Evolutionary conservation across 2,329 filamentous ascomycete species (phyloP), one percentile per base, ranked within the genome.

Genomic region (Claviceps spartinae): DNA sequence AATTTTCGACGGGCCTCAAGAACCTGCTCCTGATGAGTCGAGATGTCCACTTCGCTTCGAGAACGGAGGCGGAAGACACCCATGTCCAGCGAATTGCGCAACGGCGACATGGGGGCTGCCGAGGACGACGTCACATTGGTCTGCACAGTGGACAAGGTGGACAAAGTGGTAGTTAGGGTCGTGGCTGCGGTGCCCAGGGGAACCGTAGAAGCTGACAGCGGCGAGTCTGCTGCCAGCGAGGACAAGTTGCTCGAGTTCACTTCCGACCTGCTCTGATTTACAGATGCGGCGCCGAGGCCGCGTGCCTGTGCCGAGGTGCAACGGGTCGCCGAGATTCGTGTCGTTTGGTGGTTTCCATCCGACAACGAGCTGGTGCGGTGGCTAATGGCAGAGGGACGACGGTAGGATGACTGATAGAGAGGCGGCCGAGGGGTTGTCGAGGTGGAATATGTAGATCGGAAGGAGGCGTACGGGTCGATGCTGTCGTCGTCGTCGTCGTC

Each of bases 1-100:
- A 83, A 83, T 60, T 78, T 80, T 58, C 77, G 77, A 50, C 81
- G 78, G 4, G 79, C 80, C 59, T 77, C 75, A 45, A 77, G 74
- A 37, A 84, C 76, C 43, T 79, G 76, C 55, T 81, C 78, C 49
- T 74, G 69, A 30, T 77, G 76, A 1, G 71, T 70, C 13, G 68
- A 71, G 5, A 75, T 73, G 60, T 81, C 77, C 16, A 81, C 67
- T 56, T 83, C 79, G 42, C 78, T 81, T 55, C 77, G 76, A 48
- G 76, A 77, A 56, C 81, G 78, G 5, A 82, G 65, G 49, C 80
- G 79, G 57, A 82, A 82, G 24, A 72, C 72, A 54, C 69, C 62
- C 62, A 70, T 68, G 50, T 84, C 81, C 47, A 83, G 70, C 0
- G 80, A 83, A 52, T 68, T 72, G 50, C 80, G 78, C 5, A 83